Evolutionary conservation across 1,139 yeast species (phyloP).

Genomic region (Dujonia santamariae): DNA sequence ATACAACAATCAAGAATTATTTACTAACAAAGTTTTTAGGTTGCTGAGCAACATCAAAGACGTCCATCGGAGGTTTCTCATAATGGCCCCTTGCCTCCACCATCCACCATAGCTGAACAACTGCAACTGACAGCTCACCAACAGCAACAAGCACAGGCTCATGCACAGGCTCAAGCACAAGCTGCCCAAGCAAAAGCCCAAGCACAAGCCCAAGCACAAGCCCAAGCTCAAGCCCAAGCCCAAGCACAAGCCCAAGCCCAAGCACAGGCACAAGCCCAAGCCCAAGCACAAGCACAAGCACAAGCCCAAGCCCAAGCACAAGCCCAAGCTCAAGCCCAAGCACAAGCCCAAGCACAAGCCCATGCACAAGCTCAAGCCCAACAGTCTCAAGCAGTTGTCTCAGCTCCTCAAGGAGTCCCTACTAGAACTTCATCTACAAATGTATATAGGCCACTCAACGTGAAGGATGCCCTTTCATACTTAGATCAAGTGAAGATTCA

Average conservation of each 20-base stretch:
- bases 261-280: constrained; percentile 13
- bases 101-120: constrained; percentile 16
- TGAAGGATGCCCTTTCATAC: constrained; percentile 92
- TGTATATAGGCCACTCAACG: constrained; percentile 84
- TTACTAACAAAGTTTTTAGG: constrained; percentile 12
- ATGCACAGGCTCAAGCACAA: too few species aligned
- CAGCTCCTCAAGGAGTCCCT: constrained; percentile 33
- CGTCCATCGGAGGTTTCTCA: constrained; percentile 8
- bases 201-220: constrained; percentile 15
- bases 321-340: constrained; percentile 10
- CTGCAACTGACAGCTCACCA: too few species aligned
- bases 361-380: constrained; percentile 8
- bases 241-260: constrained; percentile 14
- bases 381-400: constrained; percentile 7
- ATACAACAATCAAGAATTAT: not conserved
- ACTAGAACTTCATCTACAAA: constrained; percentile 45
- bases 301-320: constrained; percentile 11
- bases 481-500: constrained; percentile 94
- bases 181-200: too few species aligned
- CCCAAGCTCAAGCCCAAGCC: constrained; percentile 13
- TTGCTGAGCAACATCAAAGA: constrained; percentile 3
- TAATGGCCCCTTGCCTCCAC: constrained; percentile 18
- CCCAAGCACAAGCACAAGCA: constrained; percentile 9
- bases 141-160: too few species aligned
- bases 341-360: constrained; percentile 9